These are phyloP conservation scores for Zoysia japonica DNA, from an alignment of 176 grass and related monocot genomes.

Conservation along the genomic window DNA sequence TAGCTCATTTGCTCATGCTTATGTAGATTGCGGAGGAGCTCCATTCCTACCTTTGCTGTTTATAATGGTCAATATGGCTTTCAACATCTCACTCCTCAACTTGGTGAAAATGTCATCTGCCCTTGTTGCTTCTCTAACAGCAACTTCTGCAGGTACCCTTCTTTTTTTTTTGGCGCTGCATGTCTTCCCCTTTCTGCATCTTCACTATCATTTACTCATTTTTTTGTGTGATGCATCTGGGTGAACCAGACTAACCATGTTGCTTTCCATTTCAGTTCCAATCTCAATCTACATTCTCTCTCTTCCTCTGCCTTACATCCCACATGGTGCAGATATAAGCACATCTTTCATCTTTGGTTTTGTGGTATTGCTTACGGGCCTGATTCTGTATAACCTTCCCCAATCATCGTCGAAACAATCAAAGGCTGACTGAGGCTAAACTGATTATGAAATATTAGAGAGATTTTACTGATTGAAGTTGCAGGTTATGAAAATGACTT, in stretches of 20 bases:
- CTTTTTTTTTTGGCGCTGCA: constrained; percentile 4
- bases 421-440: constrained; percentile 50
- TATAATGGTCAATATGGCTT: constrained; percentile 82
- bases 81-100: constrained; percentile 91
- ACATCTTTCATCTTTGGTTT: constrained; percentile 58
- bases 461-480: not conserved
- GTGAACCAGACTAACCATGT: not conserved
- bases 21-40: constrained; percentile 84
- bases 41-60: constrained; percentile 80
- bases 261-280: constrained; percentile 59
- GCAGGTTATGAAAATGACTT: not conserved
- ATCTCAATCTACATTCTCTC: constrained; percentile 85
- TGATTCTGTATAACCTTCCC: constrained; percentile 79
- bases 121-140: constrained; percentile 80
- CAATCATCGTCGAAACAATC: constrained; percentile 44
- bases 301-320: constrained; percentile 81
- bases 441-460: not conserved
- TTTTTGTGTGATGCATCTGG: not conserved
- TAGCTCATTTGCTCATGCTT: constrained; percentile 8
- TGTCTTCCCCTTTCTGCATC: not conserved
- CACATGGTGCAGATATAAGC: constrained; percentile 56
- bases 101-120: constrained; percentile 95
- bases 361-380: constrained; percentile 54
- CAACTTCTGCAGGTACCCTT: constrained; percentile 70
- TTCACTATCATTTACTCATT: not conserved